Evolutionary conservation across 805 yeast genomes (phyloP), one percentile per base, ranked within the genome.

Genomic region (Metschnikowia henanensis): DNA sequence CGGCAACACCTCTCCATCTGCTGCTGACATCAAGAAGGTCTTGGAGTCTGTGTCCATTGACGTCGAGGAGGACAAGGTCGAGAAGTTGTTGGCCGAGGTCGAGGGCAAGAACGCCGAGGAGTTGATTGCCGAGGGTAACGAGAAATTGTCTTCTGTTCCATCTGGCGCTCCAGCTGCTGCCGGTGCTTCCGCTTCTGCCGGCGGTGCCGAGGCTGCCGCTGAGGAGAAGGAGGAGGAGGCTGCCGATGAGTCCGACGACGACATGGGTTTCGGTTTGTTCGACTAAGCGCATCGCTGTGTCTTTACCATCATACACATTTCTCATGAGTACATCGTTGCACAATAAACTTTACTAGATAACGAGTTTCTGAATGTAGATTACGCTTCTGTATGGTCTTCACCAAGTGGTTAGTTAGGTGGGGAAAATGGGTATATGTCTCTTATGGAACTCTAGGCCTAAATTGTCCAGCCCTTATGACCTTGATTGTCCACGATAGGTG

Each of bases 1-100:
- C 64, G 74, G 74, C 57, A 68, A 68, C 69, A 52, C 70, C 48
- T 48, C 72, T 50, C 74, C 74, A 60, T 65, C 73, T 50, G 68
- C 71, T 47, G 62, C 72, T 41, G 73, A 67, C 59, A 51, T 68
- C 66, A 62, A 60, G 58, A 50, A 61, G 42, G 70, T 68, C 53
- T 66, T 68, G 58, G 68, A 63, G 59, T 57, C 74, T 41, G 72
- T 66, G 55, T 59, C 65, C 48, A 62, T 63, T 38, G 68, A 63
- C 52, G 66, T 63, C 46, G 68, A 63, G 55, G 65, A 56, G 41
- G 66, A 60, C 47, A 60, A 62, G 63, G 51, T 63, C 59, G 52
- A 58, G 56, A 51, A 61, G 56, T 61, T 63, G 62, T 52, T 63
- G 53, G 64, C 63, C 37, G 66, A 62, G 54, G 66, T 62, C 52